Conservation (phyloP, 2,329 filamentous ascomycete species). For the Aspergillus vadensis region DNA sequence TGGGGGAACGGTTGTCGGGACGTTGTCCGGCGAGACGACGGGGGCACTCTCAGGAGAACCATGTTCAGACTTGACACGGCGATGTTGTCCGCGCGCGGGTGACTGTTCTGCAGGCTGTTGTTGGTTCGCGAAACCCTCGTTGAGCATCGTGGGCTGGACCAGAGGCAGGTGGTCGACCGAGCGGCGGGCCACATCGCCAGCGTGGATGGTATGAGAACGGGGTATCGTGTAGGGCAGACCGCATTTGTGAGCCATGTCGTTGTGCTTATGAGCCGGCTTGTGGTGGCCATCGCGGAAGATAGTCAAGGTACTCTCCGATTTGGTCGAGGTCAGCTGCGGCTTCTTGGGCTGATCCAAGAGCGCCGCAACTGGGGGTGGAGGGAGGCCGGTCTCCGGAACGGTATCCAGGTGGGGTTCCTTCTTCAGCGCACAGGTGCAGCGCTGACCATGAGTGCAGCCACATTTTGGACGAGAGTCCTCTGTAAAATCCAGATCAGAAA, state of each 20-base stretch:
- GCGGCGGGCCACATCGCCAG: slow-evolving; percentile 49
- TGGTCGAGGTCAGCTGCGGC: slow-evolving; percentile 58
- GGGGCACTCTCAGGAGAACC: slow-evolving; percentile 48
- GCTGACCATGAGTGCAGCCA: slow-evolving; percentile 60
- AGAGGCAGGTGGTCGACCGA: slow-evolving; percentile 57
- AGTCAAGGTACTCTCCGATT: slow-evolving; percentile 62
- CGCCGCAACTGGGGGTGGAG: slow-evolving; percentile 41
- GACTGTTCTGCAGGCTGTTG: slow-evolving; percentile 33
- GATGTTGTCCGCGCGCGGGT: slow-evolving; percentile 34
- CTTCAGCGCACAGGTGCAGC: slow-evolving; percentile 63
- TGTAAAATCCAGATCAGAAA: slow-evolving; percentile 38
- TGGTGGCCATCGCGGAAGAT: slow-evolving; percentile 66
- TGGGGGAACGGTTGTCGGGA: slow-evolving; percentile 26
- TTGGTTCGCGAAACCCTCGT: slow-evolving; percentile 29
- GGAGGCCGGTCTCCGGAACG: slow-evolving; percentile 50
- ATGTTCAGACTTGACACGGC: slow-evolving; percentile 49
- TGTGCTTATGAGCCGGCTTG: slow-evolving; percentile 66
- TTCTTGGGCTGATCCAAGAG: slow-evolving; percentile 53
- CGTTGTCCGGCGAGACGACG: slow-evolving; percentile 29
- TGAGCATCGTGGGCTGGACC: slow-evolving; percentile 34
- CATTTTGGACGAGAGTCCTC: slow-evolving; percentile 42
- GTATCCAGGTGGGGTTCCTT: slow-evolving; percentile 57
- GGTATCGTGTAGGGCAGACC: slow-evolving; percentile 66
- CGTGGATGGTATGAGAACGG: slow-evolving; percentile 54
- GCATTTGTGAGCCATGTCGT: slow-evolving; percentile 64